A percentile compares a stretch with the other conserved stretches of the same genome.
phyloP scores from a whole-genome alignment of 352 stramenopile species.

The Phytopythium litorale region DNA sequence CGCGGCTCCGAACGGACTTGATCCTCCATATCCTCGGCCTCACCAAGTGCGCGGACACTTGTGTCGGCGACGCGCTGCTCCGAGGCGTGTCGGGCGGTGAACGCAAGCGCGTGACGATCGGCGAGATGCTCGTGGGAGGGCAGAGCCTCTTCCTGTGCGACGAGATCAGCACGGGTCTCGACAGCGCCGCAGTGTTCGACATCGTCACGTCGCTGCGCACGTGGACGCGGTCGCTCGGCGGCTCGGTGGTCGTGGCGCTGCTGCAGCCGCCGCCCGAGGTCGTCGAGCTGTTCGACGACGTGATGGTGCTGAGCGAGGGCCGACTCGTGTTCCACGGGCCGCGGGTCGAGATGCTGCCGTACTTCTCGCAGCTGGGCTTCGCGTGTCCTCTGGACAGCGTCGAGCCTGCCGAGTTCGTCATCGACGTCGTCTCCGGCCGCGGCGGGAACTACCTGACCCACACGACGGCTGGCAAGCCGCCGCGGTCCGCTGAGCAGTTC shows the following conservation, averaged over 20 bases:
- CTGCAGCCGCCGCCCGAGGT: constrained; percentile 72
- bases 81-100: constrained; percentile 90
- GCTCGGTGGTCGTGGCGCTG: constrained; percentile 18
- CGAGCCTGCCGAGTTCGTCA: constrained; percentile 23
- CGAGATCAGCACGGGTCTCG: constrained; percentile 40
- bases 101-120: constrained; percentile 78
- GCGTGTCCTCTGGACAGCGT: constrained; percentile 24
- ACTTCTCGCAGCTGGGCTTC: constrained; percentile 74
- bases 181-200: constrained; percentile 29
- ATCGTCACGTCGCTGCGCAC: constrained; percentile 40
- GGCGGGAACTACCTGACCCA: constrained; percentile 11
- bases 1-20: constrained; percentile 45
- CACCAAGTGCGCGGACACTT: constrained; percentile 70
- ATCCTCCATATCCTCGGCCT: constrained; percentile 69
- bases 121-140: constrained; percentile 22
- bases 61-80: constrained; percentile 75
- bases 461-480: constrained; percentile 5
- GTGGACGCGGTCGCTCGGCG: constrained; percentile 24
- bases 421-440: constrained; percentile 22
- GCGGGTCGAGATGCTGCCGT: constrained; percentile 35
- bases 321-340: constrained; percentile 88
- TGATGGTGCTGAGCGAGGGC: constrained; percentile 88
- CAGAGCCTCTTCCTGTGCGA: constrained; percentile 67
- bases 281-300: constrained; percentile 90
- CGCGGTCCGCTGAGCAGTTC: constrained; percentile 15